Evolutionary conservation across 2,329 filamentous ascomycete species (phyloP).

Genomic region (Macroventuria anomochaeta): DNA sequence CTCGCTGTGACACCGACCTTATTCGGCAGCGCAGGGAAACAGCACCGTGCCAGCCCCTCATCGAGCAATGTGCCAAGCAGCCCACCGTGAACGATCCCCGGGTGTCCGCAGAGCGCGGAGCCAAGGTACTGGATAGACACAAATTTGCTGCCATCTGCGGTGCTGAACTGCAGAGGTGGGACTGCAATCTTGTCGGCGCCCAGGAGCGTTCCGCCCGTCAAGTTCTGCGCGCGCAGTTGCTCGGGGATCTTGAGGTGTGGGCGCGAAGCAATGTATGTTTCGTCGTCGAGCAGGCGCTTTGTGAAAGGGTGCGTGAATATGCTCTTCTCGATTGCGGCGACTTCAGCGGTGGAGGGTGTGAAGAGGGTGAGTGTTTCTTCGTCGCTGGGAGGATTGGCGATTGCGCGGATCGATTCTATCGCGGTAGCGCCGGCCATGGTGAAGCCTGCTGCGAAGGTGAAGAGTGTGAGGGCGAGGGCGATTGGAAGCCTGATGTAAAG

Average conservation of each 20-base stretch:
- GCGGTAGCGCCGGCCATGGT: slow-evolving; percentile 63
- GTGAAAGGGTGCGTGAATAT: slow-evolving; percentile 80
- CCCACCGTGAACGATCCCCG: slow-evolving; percentile 88
- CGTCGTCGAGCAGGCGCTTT: slow-evolving; percentile 68
- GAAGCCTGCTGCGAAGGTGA: slow-evolving; percentile 62
- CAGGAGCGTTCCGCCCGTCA: slow-evolving; percentile 81
- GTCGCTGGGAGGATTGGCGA: slow-evolving; percentile 67
- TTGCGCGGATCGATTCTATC: slow-evolving; percentile 55
- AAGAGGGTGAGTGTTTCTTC: slow-evolving; percentile 75
- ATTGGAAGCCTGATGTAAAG: slow-evolving; percentile 50
- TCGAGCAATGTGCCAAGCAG: slow-evolving; percentile 91
- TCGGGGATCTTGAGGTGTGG: slow-evolving; percentile 87
- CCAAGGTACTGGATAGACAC: slow-evolving; percentile 81
- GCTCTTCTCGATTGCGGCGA: slow-evolving; percentile 69
- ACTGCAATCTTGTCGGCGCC: slow-evolving; percentile 79
- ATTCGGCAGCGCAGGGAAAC: slow-evolving; percentile 85
- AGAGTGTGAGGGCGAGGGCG: slow-evolving; percentile 55
- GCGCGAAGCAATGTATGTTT: slow-evolving; percentile 74
- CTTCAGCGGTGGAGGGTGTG: slow-evolving; percentile 59
- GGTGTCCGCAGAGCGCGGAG: slow-evolving; percentile 82
- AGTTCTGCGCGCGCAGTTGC: slow-evolving; percentile 71
- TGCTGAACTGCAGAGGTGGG: slow-evolving; percentile 77
- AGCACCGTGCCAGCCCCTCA: slow-evolving; percentile 86
- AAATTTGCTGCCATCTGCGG: slow-evolving; percentile 57
- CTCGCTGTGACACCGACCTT: slow-evolving; percentile 87